These are phyloP conservation scores for Fusarium sulawesiense DNA, from an alignment of 2,329 filamentous ascomycete species.

Conservation along the genomic window DNA sequence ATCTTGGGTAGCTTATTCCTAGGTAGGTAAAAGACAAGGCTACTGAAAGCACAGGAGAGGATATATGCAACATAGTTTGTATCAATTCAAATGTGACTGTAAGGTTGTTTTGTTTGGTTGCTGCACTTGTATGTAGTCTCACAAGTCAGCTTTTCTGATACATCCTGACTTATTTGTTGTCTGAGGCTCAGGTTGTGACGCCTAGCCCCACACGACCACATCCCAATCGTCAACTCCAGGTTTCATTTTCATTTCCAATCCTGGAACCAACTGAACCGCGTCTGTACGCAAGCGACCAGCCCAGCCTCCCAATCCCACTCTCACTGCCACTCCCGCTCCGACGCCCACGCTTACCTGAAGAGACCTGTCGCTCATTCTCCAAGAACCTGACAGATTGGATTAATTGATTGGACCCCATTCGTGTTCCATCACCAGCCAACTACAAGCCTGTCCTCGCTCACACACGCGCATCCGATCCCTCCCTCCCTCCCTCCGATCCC, in stretches of 20 bases:
- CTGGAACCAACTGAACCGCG: constrained; percentile 44
- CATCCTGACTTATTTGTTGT: not conserved
- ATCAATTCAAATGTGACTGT: not conserved
- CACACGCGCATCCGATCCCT: constrained; percentile 22
- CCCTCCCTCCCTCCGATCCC: not conserved
- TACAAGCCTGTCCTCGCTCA: constrained; percentile 33
- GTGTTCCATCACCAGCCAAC: constrained; percentile 37
- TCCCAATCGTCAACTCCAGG: constrained; percentile 37
- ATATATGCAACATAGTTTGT: not conserved
- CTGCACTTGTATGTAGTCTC: not conserved
- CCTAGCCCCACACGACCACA: constrained; percentile 43
- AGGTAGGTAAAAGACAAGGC: not conserved
- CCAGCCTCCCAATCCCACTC: constrained; percentile 35
- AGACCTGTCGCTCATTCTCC: constrained; percentile 20
- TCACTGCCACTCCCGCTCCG: constrained; percentile 11
- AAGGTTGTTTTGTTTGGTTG: not conserved
- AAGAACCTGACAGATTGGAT: constrained; percentile 18
- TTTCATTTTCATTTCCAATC: constrained; percentile 46
- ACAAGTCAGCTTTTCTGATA: not conserved
- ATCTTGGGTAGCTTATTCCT: not conserved
- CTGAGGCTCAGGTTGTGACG: constrained; percentile 12
- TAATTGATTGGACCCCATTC: constrained; percentile 31
- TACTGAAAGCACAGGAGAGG: not conserved
- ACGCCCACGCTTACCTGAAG: constrained; percentile 22
- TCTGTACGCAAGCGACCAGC: constrained; percentile 43